These are phyloP conservation scores for Gilbertella persicaria DNA, from an alignment of 371 early-diverging fungal genomes.

Conservation along the genomic window DNA sequence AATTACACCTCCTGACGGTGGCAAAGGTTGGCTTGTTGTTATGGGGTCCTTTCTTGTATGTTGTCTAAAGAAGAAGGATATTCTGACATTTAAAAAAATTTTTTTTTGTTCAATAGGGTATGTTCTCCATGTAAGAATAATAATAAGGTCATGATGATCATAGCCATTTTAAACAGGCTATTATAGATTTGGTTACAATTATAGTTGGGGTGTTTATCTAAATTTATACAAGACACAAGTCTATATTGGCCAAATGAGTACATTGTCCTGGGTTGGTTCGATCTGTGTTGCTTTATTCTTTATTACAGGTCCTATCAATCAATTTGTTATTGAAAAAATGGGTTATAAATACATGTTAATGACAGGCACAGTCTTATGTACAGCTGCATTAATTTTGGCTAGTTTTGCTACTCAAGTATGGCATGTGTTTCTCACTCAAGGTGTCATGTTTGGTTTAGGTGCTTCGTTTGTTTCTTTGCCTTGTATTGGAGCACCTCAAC, in stretches of 20 bases:
- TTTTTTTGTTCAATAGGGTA: conserved; percentile 14
- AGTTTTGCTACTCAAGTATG: conserved; percentile 52
- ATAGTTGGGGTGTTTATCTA: conserved; percentile 33
- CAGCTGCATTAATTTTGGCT: conserved; percentile 62
- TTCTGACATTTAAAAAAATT: conserved; percentile 6
- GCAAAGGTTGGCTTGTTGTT: conserved; percentile 49
- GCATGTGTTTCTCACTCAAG: conserved; percentile 37
- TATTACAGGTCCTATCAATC: conserved; percentile 32
- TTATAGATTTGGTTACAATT: conserved; percentile 36
- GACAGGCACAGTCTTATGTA: conserved; percentile 47
- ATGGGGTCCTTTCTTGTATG: conserved; percentile 48
- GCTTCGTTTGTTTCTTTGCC: conserved; percentile 38
- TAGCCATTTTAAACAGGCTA: no score
- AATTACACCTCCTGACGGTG: conserved; percentile 39
- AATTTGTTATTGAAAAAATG: conserved; percentile 47
- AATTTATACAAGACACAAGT: conserved; percentile 25
- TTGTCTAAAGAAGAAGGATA: neutral
- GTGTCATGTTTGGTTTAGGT: conserved; percentile 48
- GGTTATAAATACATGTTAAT: conserved; percentile 54
- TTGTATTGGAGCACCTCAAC: conserved; percentile 60
- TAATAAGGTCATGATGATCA: no score
- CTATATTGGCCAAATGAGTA: conserved; percentile 25
- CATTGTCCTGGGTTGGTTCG: conserved; percentile 36
- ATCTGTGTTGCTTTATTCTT: conserved; percentile 36
- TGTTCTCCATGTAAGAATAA: conserved; percentile 31